Evolutionary conservation across 495 filamentous ascomycete species (phyloP), one percentile per base, ranked within the genome.

Genomic region (Evansstolkia leycettana): DNA sequence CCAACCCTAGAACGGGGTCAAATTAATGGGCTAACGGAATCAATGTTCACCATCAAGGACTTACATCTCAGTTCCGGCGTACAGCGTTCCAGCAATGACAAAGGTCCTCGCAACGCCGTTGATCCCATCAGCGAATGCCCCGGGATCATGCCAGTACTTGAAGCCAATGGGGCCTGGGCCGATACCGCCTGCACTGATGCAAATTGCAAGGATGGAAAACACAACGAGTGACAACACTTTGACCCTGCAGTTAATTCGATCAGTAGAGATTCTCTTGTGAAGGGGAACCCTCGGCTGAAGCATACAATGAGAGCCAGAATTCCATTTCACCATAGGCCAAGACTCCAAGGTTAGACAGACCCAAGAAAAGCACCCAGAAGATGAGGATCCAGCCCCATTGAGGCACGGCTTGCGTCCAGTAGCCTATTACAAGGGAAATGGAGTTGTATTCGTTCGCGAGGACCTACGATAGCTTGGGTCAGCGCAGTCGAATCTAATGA

Each of bases 21-120:
- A 5, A 23, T 23, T 4, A 23, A 9, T n/a, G n/a, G n/a, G n/a
- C n/a, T n/a, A n/a, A n/a, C n/a, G n/a, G n/a, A n/a, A 12, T 18
- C 12, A 11, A 13, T 11, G 12, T 15, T 8, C 3, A 15, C 10
- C n/a, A 17, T n/a, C 10, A 7, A 9, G 18, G 9, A 36, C 48
- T n/a, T 46, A 58, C 57, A 85, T 62, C 41, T 84, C 80, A 2
- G 78, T 83, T 10, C 80, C 81, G 28, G 67, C 70, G 57, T 80
- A 84, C 13, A 80, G 61, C 35, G 82, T 83, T 14, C 76, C 76
- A 3, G 80, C 81, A 19, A 72, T 80, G 41, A 84, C 79, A 47
- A 84, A 83, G 0, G 53, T 54, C 26, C 49, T 54, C 0, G 50
- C 55, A 30, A 59, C 48, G 7, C 55, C 80, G 36, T 73, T 74